phyloP scores from a whole-genome alignment of 768 basidiomycete genomes.

The Hydnomerulius pinastri region DNA sequence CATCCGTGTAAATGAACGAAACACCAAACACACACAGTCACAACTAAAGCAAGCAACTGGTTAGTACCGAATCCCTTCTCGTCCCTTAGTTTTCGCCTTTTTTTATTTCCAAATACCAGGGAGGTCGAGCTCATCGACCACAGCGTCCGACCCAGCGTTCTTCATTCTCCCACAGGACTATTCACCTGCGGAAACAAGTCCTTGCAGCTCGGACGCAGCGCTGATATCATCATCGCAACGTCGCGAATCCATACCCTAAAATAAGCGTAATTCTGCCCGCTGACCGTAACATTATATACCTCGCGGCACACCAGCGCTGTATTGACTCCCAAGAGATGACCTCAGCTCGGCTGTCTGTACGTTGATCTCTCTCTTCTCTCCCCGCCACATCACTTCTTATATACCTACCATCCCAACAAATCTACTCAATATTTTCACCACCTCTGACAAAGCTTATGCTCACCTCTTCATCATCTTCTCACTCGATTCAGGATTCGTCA shows the following conservation, averaged over 20 bases:
- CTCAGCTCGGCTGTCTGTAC: constrained; percentile 6
- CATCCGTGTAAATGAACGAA: constrained; percentile 30
- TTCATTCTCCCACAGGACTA: not conserved
- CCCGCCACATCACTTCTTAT: not conserved
- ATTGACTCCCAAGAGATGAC: constrained; percentile 16
- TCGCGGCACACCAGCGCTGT: constrained; percentile 1
- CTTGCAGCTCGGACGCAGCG: not conserved
- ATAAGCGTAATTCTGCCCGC: constrained; percentile 1
- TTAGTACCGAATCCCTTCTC: not conserved
- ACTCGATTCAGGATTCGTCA: constrained; percentile 11
- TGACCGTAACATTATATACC: not conserved
- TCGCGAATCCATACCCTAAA: constrained; percentile 9
- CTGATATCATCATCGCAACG: not conserved
- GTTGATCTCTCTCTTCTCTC: constrained; percentile 5
- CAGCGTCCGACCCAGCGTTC: not conserved
- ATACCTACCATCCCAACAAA: not conserved
- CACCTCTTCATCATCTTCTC: not conserved
- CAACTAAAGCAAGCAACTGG: constrained; percentile 1
- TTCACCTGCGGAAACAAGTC: not conserved
- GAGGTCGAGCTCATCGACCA: constrained; percentile 5
- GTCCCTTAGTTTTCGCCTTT: not conserved
- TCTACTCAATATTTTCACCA: not conserved
- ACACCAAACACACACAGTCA: constrained; percentile 10
- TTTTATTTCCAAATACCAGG: not conserved
- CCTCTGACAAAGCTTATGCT: not conserved